These are phyloP conservation scores for Alternaria conjuncta DNA, from an alignment of 2,329 filamentous ascomycete genomes.

Conservation along the genomic window DNA sequence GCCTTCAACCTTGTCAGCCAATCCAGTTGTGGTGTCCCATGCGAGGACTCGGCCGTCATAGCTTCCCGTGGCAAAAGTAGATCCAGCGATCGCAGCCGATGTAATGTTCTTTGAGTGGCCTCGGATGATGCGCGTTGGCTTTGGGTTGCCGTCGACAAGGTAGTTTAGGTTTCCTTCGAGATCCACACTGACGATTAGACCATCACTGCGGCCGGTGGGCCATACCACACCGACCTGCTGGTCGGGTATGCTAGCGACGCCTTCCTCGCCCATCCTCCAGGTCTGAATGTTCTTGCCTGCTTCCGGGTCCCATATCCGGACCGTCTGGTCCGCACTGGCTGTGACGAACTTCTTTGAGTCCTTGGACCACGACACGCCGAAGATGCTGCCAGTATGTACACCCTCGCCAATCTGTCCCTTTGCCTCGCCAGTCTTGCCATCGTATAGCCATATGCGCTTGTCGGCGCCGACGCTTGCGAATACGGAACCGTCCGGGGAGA, in stretches of 20 bases:
- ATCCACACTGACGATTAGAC: slow-evolving; percentile 87
- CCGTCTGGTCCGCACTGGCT: slow-evolving; percentile 90
- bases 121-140: slow-evolving; percentile 74
- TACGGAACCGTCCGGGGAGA: slow-evolving; percentile 83
- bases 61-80: slow-evolving; percentile 85
- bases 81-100: slow-evolving; percentile 67
- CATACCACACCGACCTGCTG: slow-evolving; percentile 96
- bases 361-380: slow-evolving; percentile 86
- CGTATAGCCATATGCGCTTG: slow-evolving; percentile 89
- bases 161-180: slow-evolving; percentile 91
- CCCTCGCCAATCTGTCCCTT: slow-evolving; percentile 78
- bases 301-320: slow-evolving; percentile 92
- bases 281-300: slow-evolving; percentile 76
- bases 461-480: slow-evolving; percentile 94
- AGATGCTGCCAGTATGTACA: slow-evolving; percentile 92
- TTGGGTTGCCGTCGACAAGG: slow-evolving; percentile 72
- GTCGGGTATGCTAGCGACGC: slow-evolving; percentile 72
- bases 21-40: slow-evolving; percentile 78
- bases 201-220: slow-evolving; percentile 81
- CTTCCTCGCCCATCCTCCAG: slow-evolving; percentile 83
- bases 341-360: slow-evolving; percentile 89
- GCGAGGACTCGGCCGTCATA: slow-evolving; percentile 86
- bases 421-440: slow-evolving; percentile 91
- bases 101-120: slow-evolving; percentile 94
- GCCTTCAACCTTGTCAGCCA: slow-evolving; percentile 75